A percentile compares a stretch with the other conserved stretches of the same genome.
These are phyloP conservation scores for Cruciata laevipes DNA, from an alignment of 257 asterid species.

Conservation along the genomic window DNA sequence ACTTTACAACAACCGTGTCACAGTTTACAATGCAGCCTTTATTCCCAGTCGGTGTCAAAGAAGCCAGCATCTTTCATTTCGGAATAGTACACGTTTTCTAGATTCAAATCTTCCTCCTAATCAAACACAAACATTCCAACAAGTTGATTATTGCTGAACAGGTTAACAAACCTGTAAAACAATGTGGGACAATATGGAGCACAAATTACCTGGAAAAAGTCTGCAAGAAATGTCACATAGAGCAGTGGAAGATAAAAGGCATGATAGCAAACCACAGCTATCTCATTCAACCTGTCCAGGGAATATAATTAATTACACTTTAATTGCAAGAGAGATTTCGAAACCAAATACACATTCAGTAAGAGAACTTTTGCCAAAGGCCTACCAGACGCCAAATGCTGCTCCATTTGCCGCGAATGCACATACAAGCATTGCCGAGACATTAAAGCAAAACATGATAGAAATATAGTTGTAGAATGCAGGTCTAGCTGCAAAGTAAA, in stretches of 20 bases:
- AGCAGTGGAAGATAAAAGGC: constrained; percentile 38
- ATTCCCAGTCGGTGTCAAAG: constrained; percentile 42
- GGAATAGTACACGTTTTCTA: constrained; percentile 38
- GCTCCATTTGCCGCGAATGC: constrained; percentile 33
- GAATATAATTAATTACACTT: constrained; percentile 4
- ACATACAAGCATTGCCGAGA: constrained; percentile 27
- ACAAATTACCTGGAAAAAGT: constrained; percentile 32
- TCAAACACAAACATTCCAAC: neutral
- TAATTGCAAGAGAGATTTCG: constrained; percentile 3
- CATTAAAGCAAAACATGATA: constrained; percentile 31
- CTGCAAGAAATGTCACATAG: constrained; percentile 35
- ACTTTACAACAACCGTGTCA: constrained; percentile 12
- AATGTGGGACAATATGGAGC: neutral
- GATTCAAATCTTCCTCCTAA: constrained; percentile 37
- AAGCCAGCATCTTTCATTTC: constrained; percentile 48
- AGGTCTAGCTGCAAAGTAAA: constrained; percentile 35
- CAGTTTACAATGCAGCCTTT: constrained; percentile 12
- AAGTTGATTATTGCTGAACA: neutral
- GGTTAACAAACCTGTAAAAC: neutral
- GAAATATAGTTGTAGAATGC: constrained; percentile 38
- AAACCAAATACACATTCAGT: neutral
- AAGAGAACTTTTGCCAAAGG: neutral
- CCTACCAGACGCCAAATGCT: constrained; percentile 35
- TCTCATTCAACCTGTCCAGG: constrained; percentile 30
- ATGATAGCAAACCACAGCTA: constrained; percentile 27